phyloP scores from a whole-genome alignment of 73 alveolate species.

The Tetrahymena malaccensis region DNA sequence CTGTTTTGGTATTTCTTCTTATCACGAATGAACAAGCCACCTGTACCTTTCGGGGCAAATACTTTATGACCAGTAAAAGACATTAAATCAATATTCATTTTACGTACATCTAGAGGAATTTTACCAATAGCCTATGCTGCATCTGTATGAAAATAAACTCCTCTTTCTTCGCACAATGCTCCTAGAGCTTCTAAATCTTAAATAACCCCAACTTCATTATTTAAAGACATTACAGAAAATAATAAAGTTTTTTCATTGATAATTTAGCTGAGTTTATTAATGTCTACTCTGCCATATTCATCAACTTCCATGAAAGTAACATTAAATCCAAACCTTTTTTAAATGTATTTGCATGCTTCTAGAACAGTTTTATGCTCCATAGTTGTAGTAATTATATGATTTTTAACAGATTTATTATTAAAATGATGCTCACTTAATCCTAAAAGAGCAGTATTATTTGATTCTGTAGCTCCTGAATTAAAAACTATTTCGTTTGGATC shows the following conservation, averaged over 20 bases:
- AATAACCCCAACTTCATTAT: conserved; percentile 97
- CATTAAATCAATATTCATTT: neutral
- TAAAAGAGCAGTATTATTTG: conserved; percentile 84
- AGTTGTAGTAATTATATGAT: conserved; percentile 75
- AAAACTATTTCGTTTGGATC: conserved; percentile 88
- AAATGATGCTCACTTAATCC: conserved; percentile 64
- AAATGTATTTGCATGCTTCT: conserved; percentile 86
- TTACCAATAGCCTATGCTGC: conserved; percentile 80
- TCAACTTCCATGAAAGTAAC: conserved; percentile 88
- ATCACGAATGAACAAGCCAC: conserved; percentile 74
- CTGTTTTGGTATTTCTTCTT: conserved; percentile 10
- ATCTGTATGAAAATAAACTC: conserved; percentile 88
- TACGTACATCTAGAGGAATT: neutral
- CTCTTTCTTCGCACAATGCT: conserved; percentile 70
- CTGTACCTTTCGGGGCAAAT: conserved; percentile 97
- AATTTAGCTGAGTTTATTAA: conserved; percentile 61
- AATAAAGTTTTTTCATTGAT: conserved; percentile 81
- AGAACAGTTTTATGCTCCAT: conserved; percentile 96
- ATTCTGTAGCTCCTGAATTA: conserved; percentile 98
- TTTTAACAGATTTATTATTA: conserved; percentile 47
- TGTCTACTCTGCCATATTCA: conserved; percentile 69
- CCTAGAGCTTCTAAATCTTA: conserved; percentile 94
- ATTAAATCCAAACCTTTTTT: conserved; percentile 75
- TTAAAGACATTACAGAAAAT: conserved; percentile 85
- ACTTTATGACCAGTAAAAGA: conserved; percentile 14